Percentiles rank a stretch among this genome's conserved stretches.
Conservation (phyloP, 2,329 filamentous ascomycete genomes). For the Trichophyton equinum region DNA sequence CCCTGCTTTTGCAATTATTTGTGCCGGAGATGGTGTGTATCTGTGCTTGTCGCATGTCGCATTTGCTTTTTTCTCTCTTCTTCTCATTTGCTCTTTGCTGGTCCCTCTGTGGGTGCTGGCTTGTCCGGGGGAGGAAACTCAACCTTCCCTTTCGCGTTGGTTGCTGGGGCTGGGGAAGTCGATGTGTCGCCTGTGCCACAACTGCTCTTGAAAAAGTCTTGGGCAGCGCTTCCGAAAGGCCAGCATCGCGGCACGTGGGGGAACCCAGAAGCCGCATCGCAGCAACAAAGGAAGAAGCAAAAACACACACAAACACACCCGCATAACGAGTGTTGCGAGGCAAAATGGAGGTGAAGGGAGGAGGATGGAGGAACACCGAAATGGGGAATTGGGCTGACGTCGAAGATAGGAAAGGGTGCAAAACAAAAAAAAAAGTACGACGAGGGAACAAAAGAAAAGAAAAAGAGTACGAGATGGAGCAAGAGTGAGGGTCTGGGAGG, state of each 20-base stretch:
- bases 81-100: background rate
- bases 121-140: too few species aligned
- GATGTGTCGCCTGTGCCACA: background rate
- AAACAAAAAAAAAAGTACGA: too few species aligned
- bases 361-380: background rate
- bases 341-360: background rate
- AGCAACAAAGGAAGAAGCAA: background rate
- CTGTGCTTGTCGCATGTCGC: background rate
- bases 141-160: too few species aligned
- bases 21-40: background rate
- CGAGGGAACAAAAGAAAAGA: background rate
- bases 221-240: background rate
- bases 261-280: background rate
- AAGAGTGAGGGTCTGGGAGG: background rate
- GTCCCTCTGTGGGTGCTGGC: background rate
- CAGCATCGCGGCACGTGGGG: background rate
- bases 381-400: background rate
- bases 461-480: background rate
- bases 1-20: background rate
- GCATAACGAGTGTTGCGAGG: background rate
- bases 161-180: background rate
- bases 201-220: background rate
- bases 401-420: background rate
- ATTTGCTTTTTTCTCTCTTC: background rate
- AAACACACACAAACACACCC: background rate